phyloP scores from a whole-genome alignment of 306 rosid species.

The Luffa aegyptiaca region DNA sequence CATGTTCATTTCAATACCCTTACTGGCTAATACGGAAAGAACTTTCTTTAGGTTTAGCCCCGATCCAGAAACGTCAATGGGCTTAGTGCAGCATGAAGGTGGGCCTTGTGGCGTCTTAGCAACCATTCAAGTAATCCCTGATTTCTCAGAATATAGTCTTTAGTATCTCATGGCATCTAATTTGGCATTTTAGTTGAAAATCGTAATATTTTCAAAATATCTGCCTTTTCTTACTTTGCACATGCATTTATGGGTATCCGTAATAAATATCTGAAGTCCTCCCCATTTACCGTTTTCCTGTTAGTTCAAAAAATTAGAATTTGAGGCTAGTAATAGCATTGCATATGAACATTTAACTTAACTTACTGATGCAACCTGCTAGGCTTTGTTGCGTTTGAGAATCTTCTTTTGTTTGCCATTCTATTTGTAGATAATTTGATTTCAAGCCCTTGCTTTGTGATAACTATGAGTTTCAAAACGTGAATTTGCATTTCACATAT shows the following conservation, averaged over 20 bases:
- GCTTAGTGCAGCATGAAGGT: conserved; percentile 99
- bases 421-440: neutral
- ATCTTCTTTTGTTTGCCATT: neutral
- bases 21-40: conserved; percentile 24
- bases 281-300: neutral
- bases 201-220: conserved; percentile 3
- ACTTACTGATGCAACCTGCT: neutral
- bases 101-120: conserved; percentile 99
- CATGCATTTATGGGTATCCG: neutral
- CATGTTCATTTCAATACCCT: conserved; percentile 16
- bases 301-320: neutral
- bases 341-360: neutral
- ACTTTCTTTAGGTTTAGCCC: conserved; percentile 60
- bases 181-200: conserved; percentile 7
- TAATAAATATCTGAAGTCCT: neutral
- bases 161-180: neutral
- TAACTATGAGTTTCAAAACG: neutral
- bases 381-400: neutral
- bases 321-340: neutral
- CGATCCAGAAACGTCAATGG: conserved; percentile 86
- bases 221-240: neutral
- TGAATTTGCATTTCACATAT: neutral
- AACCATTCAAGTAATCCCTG: conserved; percentile 76
- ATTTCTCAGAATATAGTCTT: conserved; percentile 21
- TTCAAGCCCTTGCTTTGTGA: neutral